Evolutionary conservation across 805 yeast genomes (phyloP).

Genomic region (Babjeviella inositovora): DNA sequence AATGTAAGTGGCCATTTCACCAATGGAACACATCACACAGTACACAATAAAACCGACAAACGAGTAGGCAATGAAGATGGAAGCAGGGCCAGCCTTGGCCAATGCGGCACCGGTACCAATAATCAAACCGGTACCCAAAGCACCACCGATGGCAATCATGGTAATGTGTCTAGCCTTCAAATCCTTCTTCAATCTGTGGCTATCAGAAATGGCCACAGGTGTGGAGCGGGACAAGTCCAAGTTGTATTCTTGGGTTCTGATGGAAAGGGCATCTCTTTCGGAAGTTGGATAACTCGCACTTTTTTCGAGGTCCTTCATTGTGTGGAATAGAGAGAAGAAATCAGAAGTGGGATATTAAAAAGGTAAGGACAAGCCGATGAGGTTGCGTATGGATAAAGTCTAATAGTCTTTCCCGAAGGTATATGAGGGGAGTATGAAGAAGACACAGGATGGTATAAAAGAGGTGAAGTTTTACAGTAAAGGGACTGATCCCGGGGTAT

Average conservation of each 20-base stretch:
- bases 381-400: too few relatives aligned
- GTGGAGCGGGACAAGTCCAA: constrained; percentile 25
- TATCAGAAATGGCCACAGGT: constrained; percentile 21
- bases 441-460: too few relatives aligned
- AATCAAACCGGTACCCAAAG: constrained; percentile 67
- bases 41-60: constrained; percentile 59
- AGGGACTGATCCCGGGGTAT: too few relatives aligned
- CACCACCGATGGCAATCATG: constrained; percentile 70
- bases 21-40: constrained; percentile 40
- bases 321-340: too few relatives aligned
- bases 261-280: too few relatives aligned
- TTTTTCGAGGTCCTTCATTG: too few relatives aligned
- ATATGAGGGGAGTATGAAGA: too few relatives aligned
- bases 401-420: too few relatives aligned
- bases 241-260: constrained; percentile 33
- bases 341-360: too few relatives aligned
- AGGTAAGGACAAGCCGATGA: too few relatives aligned
- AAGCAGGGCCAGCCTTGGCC: constrained; percentile 55
- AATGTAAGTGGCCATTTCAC: constrained; percentile 38
- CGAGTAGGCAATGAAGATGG: constrained; percentile 43
- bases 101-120: constrained; percentile 66
- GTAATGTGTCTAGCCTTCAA: constrained; percentile 33
- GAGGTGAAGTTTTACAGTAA: too few relatives aligned
- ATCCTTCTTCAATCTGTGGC: constrained; percentile 25
- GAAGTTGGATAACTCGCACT: too few relatives aligned